A percentile compares a stretch with the other conserved stretches of the same genome.
Conservation (phyloP, 2,329 filamentous ascomycete species). For the Fusarium sp. region DNA sequence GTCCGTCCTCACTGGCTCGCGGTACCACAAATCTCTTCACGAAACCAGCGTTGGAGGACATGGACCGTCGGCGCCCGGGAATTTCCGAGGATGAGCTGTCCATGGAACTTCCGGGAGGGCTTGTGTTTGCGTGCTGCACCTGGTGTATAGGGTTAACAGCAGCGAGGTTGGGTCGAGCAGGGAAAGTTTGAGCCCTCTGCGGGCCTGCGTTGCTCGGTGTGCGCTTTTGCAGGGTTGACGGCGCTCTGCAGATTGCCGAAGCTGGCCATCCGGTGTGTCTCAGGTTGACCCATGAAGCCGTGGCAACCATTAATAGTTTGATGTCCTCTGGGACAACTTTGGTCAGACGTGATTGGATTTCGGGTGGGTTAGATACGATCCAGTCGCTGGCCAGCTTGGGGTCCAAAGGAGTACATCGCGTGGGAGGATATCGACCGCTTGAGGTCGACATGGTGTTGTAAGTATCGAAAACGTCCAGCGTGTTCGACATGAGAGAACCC, state of each 20-base stretch:
- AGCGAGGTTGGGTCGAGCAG: constrained; percentile 35
- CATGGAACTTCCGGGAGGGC: constrained; percentile 31
- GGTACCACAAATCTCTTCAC: constrained; percentile 42
- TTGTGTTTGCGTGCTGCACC: constrained; percentile 31
- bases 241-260: constrained; percentile 46
- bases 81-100: constrained; percentile 34
- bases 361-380: constrained; percentile 33
- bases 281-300: constrained; percentile 54
- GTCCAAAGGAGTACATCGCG: constrained; percentile 50
- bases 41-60: constrained; percentile 43
- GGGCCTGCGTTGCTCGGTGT: constrained; percentile 35
- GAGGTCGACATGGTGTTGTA: constrained; percentile 71
- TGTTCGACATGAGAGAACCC: constrained; percentile 72
- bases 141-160: constrained; percentile 22
- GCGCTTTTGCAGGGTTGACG: constrained; percentile 43
- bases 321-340: constrained; percentile 49
- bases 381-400: constrained; percentile 35
- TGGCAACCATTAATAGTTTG: constrained; percentile 54
- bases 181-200: constrained; percentile 37
- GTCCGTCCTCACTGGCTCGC: constrained; percentile 42
- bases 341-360: constrained; percentile 47
- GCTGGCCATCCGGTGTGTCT: constrained; percentile 53
- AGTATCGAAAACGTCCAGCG: constrained; percentile 76
- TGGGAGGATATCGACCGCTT: constrained; percentile 61
- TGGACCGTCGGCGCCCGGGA: constrained; percentile 40